Base-by-base conservation (phyloP, 2,329 filamentous ascomycete species). In the Colletotrichum paranaense region DNA sequence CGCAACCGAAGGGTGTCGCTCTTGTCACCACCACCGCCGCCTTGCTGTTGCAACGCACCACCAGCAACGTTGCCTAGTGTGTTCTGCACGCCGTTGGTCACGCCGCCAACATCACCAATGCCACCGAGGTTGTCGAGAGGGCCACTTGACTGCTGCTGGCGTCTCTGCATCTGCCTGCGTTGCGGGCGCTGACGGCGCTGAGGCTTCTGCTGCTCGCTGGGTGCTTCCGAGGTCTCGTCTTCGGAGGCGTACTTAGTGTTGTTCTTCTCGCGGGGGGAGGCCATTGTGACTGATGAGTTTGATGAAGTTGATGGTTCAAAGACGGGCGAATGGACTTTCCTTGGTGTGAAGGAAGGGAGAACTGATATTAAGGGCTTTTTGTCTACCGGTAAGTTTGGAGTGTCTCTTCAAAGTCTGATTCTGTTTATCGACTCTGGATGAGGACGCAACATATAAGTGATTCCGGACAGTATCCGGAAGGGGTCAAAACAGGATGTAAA, bases 1-100 rank as follows among this genome's bases (percentile, higher is more conserved):
- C 92, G 89, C 77, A 97, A 82, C 80, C 92, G 92, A 80, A 95
- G 84, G 52, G 93, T 92, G 78, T 95, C 92, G 73, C 89, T 86
- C 78, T 88, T 86, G 78, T 87, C 86, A 77, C 82, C 79, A 55
- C 80, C 80, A 24, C 77, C 78, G 57, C 79, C 79, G 35, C 77
- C 79, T 49, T 81, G 77, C 35, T 76, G 74, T 72, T 82, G 77
- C 67, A 85, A 77, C 49, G 82, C 82, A 62, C 79, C 77, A 73
- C 81, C 81, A 19, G 84, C 81, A 16, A 86, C 78, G 75, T 79
- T 78, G 68, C 85, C 85, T 28, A 87, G 81, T 5, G 82, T 80
- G 76, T 83, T 82, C 26, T 83, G 82, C 46, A 84, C 84, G 60
- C 82, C 81, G 75, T 82, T 80, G 67, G 83, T 78, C 14, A 84